phyloP scores from a whole-genome alignment of 768 basidiomycete genomes.

The Cystofilobasidium macerans region DNA sequence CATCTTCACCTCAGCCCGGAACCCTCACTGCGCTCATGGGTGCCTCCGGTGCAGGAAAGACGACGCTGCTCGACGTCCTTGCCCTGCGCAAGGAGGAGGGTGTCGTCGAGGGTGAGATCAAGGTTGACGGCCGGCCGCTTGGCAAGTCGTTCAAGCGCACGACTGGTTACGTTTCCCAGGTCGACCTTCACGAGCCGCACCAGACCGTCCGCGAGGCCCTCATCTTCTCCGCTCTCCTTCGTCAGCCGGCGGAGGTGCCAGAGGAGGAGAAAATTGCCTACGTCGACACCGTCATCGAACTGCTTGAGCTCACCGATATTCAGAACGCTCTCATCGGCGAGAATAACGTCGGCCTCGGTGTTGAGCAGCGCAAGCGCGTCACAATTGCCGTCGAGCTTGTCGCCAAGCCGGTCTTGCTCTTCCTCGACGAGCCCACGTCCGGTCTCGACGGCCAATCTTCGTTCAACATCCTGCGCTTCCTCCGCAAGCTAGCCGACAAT shows the following conservation, averaged over 20 bases:
- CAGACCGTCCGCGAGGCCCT: slow-evolving; percentile 43
- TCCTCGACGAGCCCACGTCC: slow-evolving; percentile 43
- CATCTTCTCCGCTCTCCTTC: slow-evolving; percentile 40
- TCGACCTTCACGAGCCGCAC: slow-evolving; percentile 39
- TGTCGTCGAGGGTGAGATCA: slow-evolving; percentile 43
- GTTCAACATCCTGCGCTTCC: slow-evolving; percentile 62
- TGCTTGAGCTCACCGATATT: slow-evolving; percentile 7
- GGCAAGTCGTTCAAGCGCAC: slow-evolving; percentile 42
- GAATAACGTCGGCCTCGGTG: slow-evolving; percentile 33
- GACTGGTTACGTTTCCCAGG: slow-evolving; percentile 40
- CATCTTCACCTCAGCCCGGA: slow-evolving; percentile 34
- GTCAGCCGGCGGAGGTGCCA: slow-evolving; percentile 39
- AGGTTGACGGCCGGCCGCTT: slow-evolving; percentile 41
- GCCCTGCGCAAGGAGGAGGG: slow-evolving; percentile 38
- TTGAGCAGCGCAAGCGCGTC: slow-evolving; percentile 31
- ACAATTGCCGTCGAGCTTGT: slow-evolving; percentile 41
- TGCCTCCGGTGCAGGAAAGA: slow-evolving; percentile 43
- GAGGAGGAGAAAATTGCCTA: slow-evolving; percentile 44
- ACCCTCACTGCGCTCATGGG: slow-evolving; percentile 43
- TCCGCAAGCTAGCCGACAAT: slow-evolving; percentile 61
- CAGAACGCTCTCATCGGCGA: not conserved
- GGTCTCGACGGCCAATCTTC: slow-evolving; percentile 68
- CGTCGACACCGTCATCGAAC: slow-evolving; percentile 9
- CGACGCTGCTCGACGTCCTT: slow-evolving; percentile 29
- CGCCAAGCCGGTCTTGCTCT: slow-evolving; percentile 42